Evolutionary conservation across 2,329 filamentous ascomycete genomes (phyloP).

Genomic region (Ascochyta clinopodiicola): DNA sequence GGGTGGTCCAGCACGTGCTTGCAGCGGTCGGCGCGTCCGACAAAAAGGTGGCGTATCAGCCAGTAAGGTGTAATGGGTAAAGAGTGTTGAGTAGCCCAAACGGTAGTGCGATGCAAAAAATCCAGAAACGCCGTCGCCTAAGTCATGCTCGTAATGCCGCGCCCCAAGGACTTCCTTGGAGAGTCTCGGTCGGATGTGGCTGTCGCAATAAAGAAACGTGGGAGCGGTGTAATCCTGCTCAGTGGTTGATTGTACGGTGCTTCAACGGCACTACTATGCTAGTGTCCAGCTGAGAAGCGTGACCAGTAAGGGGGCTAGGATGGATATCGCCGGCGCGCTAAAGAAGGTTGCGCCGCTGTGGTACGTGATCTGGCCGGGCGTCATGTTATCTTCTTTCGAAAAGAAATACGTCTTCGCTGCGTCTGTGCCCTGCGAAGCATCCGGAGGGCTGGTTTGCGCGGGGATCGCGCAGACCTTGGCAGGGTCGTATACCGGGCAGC

Average conservation of each 20-base stretch:
- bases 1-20: slow-evolving; percentile 2
- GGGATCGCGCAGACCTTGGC: slow-evolving; percentile 45
- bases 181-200: slow-evolving; percentile 10
- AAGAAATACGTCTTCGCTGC: slow-evolving; percentile 49
- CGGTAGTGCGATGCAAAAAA: slow-evolving; percentile 10
- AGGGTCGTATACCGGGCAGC: slow-evolving; percentile 38
- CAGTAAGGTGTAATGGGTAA: slow-evolving; percentile 1
- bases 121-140: slow-evolving; percentile 23
- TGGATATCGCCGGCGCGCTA: slow-evolving; percentile 23
- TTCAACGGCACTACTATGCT: slow-evolving; percentile 23
- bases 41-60: not conserved
- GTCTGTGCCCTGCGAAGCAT: slow-evolving; percentile 30
- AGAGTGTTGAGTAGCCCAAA: slow-evolving; percentile 12
- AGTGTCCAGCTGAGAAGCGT: slow-evolving; percentile 37
- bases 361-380: slow-evolving; percentile 40
- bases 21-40: slow-evolving; percentile 5
- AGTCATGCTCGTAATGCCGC: slow-evolving; percentile 22
- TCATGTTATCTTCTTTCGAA: slow-evolving; percentile 31
- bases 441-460: slow-evolving; percentile 38
- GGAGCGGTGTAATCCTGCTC: slow-evolving; percentile 9
- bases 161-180: not conserved
- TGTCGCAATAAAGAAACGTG: slow-evolving; percentile 16
- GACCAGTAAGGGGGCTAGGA: slow-evolving; percentile 34
- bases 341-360: slow-evolving; percentile 27
- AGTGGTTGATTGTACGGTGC: slow-evolving; percentile 16